phyloP scores from a whole-genome alignment of 495 filamentous ascomycete species.

The Aspergillus mulundensis region DNA sequence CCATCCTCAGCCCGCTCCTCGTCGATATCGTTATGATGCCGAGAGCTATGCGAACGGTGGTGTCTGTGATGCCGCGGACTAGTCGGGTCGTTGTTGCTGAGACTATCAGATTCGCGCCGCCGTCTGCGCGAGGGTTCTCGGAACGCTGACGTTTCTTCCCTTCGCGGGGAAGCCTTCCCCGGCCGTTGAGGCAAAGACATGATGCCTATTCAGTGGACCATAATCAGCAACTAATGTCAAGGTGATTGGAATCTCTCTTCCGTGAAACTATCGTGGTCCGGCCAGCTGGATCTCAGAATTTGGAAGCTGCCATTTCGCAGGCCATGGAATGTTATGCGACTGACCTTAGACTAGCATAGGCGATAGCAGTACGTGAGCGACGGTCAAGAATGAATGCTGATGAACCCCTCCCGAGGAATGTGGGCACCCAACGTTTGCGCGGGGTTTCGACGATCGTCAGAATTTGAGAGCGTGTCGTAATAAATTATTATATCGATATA shows the following conservation, averaged over 20 bases:
- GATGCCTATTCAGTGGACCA: slow-evolving; percentile 1
- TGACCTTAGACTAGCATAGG: slow-evolving; percentile 11
- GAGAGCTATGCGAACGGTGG: slow-evolving; percentile 35
- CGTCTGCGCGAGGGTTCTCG: slow-evolving; percentile 68
- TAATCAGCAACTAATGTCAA: not conserved
- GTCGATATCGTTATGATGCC: slow-evolving; percentile 31
- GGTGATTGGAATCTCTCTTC: no score
- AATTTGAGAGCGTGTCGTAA: not conserved
- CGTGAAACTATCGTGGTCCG: no score
- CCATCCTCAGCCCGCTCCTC: slow-evolving; percentile 37
- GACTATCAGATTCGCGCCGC: slow-evolving; percentile 64
- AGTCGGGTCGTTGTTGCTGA: slow-evolving; percentile 45
- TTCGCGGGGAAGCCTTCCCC: slow-evolving; percentile 52
- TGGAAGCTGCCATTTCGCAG: not conserved
- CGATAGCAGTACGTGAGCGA: not conserved
- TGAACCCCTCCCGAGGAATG: slow-evolving; percentile 4
- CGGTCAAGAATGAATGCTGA: not conserved
- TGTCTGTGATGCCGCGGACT: slow-evolving; percentile 34
- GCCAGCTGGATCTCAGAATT: not conserved
- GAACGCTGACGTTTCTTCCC: slow-evolving; percentile 56
- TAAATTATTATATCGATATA: not conserved
- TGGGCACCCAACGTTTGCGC: not conserved
- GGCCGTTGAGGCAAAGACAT: slow-evolving; percentile 71
- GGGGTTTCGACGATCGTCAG: not conserved
- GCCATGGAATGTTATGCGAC: not conserved